phyloP scores from a whole-genome alignment of 176 grass and related monocot genomes.

The Zea luxurians region DNA sequence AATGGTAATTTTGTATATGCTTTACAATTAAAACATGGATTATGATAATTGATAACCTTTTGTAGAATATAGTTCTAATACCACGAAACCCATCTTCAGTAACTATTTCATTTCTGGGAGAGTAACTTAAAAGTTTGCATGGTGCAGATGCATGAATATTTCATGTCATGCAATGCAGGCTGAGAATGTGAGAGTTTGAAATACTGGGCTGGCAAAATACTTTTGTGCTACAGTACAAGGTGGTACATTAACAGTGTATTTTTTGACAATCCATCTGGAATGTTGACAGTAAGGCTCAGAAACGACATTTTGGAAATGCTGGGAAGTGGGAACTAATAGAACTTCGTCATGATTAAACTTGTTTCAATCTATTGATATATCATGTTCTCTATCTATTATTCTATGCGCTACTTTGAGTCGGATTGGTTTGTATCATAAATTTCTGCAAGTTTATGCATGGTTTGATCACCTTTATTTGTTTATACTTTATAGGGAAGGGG shows the following conservation, averaged over 20 bases:
- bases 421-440: background rate
- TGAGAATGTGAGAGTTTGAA: background rate
- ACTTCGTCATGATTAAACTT: slow-evolving; percentile 16
- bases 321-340: background rate
- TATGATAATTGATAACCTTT: background rate
- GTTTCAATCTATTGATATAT: background rate
- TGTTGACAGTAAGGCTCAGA: background rate
- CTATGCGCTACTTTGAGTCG: background rate
- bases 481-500: slow-evolving; percentile 65
- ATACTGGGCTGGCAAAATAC: slow-evolving; percentile 1
- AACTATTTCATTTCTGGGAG: slow-evolving; percentile 5
- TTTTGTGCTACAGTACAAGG: background rate
- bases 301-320: slow-evolving; percentile 8
- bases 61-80: slow-evolving; percentile 9
- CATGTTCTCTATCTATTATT: slow-evolving; percentile 1
- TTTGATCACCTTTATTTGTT: slow-evolving; percentile 28
- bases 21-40: slow-evolving; percentile 8
- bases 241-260: background rate
- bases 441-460: slow-evolving; percentile 3
- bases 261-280: background rate
- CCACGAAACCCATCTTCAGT: background rate
- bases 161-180: slow-evolving; percentile 1
- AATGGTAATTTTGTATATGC: background rate
- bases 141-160: slow-evolving; percentile 11
- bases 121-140: background rate